Conservation (phyloP, 129 eudicot genomes). For the carrot (Daucus carota) region DNA sequence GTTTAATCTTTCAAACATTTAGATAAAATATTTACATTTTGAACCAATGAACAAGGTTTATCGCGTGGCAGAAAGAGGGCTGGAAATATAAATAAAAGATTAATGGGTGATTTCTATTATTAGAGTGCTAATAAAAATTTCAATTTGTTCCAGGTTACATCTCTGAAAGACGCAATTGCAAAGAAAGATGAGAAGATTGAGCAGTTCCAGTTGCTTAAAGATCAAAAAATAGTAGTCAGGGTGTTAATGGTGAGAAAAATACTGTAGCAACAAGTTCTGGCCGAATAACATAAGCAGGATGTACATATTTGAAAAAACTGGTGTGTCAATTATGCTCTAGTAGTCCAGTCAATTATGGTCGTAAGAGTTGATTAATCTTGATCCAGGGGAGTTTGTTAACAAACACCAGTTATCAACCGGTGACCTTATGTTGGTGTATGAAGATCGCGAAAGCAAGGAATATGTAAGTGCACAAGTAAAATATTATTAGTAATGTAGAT, state of each 20-base stretch:
- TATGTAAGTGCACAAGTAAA: slow-evolving; percentile 33
- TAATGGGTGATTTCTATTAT: background rate
- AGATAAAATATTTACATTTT: background rate
- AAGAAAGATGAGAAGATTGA: slow-evolving; percentile 87
- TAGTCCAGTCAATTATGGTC: background rate
- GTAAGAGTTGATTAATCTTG: background rate
- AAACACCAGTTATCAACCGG: slow-evolving; percentile 46
- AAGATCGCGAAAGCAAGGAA: slow-evolving; percentile 31
- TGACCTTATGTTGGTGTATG: slow-evolving; percentile 59
- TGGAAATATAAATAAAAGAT: background rate
- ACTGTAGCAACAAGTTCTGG: slow-evolving; percentile 56
- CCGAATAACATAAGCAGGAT: slow-evolving; percentile 96
- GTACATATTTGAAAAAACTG: slow-evolving; percentile 88
- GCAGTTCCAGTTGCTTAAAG: slow-evolving; percentile 41
- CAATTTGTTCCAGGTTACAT: slow-evolving; percentile 43
- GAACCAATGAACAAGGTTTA: background rate
- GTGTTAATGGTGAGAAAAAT: slow-evolving; percentile 26
- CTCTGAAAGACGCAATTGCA: slow-evolving; percentile 57
- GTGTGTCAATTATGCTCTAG: slow-evolving; percentile 21
- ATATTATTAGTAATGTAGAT: background rate
- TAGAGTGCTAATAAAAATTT: background rate
- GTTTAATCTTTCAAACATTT: background rate
- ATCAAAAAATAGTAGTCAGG: slow-evolving; percentile 22
- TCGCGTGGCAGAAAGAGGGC: background rate
- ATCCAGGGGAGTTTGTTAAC: slow-evolving; percentile 51